These are phyloP conservation scores for Naumovozyma dairenensis DNA, from an alignment of 805 yeast genomes.

Conservation along the genomic window DNA sequence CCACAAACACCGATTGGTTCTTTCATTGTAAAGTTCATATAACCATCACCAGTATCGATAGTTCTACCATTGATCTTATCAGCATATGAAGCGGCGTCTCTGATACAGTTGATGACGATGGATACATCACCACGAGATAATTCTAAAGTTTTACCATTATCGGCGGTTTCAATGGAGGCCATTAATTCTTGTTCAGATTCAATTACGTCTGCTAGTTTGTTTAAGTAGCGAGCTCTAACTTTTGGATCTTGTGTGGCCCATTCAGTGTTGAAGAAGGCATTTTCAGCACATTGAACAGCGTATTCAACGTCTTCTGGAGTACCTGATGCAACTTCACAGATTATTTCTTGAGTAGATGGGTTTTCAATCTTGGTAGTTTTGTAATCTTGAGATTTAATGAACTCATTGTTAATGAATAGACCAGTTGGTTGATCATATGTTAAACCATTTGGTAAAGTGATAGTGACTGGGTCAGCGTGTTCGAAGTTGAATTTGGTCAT, in stretches of 20 bases:
- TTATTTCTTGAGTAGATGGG: constrained; percentile 55
- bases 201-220: constrained; percentile 58
- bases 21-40: constrained; percentile 55
- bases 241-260: constrained; percentile 58
- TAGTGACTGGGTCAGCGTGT: constrained; percentile 29
- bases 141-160: constrained; percentile 66
- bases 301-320: constrained; percentile 53
- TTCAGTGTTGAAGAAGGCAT: constrained; percentile 42
- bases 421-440: constrained; percentile 77
- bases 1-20: constrained; percentile 80
- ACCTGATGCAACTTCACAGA: constrained; percentile 50
- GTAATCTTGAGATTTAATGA: constrained; percentile 46
- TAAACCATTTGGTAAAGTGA: constrained; percentile 56
- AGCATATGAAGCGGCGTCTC: constrained; percentile 66
- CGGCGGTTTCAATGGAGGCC: constrained; percentile 61
- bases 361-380: constrained; percentile 45
- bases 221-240: constrained; percentile 41
- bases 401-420: constrained; percentile 79
- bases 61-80: constrained; percentile 59
- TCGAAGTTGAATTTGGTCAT: constrained; percentile 7
- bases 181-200: constrained; percentile 55
- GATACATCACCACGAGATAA: constrained; percentile 60
- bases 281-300: constrained; percentile 60
- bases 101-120: constrained; percentile 52
- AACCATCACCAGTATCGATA: constrained; percentile 52